A percentile compares a stretch with the other conserved stretches of the same genome.
Conservation (phyloP, 805 yeast genomes). For the Starmerella riodocensis region DNA sequence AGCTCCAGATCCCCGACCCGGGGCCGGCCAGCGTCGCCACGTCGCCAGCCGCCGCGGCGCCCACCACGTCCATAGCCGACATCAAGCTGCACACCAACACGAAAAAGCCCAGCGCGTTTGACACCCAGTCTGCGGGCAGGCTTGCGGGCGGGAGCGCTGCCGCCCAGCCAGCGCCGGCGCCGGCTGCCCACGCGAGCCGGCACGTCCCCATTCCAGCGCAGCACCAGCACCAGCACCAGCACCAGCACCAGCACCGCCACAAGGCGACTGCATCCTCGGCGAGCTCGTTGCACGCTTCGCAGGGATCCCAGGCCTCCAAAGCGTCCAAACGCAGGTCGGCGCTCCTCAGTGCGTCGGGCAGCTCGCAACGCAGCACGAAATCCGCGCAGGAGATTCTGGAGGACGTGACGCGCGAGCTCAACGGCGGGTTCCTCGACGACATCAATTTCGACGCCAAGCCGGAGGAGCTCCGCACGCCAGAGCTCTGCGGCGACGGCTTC, state of each 20-base stretch:
- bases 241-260: not conserved
- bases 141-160: too few relatives aligned
- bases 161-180: not conserved
- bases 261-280: too few relatives aligned
- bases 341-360: not conserved
- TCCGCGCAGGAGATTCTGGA: constrained; percentile 23
- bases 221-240: not conserved
- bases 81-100: not conserved
- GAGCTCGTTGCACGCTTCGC: not conserved
- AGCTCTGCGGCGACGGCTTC: constrained; percentile 2
- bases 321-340: not conserved
- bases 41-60: not conserved
- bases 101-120: too few relatives aligned
- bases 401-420: constrained; percentile 23
- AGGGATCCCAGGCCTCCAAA: not conserved
- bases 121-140: too few relatives aligned
- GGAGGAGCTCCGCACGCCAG: constrained; percentile 14
- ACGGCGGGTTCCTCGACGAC: constrained; percentile 16
- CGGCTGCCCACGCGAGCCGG: not conserved
- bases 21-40: not conserved
- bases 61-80: not conserved
- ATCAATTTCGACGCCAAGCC: constrained; percentile 14
- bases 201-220: not conserved
- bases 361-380: constrained; percentile 12
- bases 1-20: constrained; percentile 16